Conservation (phyloP, 805 yeast species). For the Candida montana region DNA sequence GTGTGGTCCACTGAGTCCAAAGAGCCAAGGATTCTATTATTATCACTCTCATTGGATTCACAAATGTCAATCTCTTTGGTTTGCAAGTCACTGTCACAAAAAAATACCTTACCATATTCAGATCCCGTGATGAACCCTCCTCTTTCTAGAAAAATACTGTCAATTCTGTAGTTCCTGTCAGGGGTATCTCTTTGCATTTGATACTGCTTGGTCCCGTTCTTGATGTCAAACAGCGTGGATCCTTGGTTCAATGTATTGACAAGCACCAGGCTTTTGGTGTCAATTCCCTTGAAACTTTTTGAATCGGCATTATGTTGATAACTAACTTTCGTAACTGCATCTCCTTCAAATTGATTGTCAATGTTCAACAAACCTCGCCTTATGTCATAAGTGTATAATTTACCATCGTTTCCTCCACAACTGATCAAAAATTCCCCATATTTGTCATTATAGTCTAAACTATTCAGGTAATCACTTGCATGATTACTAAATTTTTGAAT, state of each 20-base stretch:
- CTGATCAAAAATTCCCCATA: not conserved
- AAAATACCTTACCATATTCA: slow-evolving; percentile 11
- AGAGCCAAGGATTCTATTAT: no score
- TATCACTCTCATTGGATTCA: no score
- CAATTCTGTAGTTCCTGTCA: slow-evolving; percentile 13
- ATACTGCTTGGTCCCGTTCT: not conserved
- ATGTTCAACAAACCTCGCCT: slow-evolving; percentile 12
- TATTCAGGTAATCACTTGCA: slow-evolving; percentile 25
- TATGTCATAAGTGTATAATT: slow-evolving; percentile 19
- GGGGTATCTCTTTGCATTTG: not conserved
- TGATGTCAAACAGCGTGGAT: slow-evolving; percentile 5
- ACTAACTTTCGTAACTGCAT: slow-evolving; percentile 10
- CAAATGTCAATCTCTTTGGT: not conserved
- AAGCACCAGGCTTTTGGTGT: slow-evolving; percentile 1
- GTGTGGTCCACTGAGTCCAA: no score
- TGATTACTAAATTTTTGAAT: slow-evolving; percentile 28
- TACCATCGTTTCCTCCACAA: slow-evolving; percentile 23
- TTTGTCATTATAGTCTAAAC: slow-evolving; percentile 6
- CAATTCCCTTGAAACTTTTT: no score
- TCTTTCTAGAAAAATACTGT: not conserved
- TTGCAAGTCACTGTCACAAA: no score
- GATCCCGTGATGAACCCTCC: slow-evolving; percentile 8
- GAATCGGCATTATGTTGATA: not conserved
- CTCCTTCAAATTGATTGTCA: slow-evolving; percentile 4
- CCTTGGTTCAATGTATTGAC: slow-evolving; percentile 5